These are phyloP conservation scores for Trichoderma sp. DNA, from an alignment of 2,329 filamentous ascomycete genomes.

Conservation along the genomic window DNA sequence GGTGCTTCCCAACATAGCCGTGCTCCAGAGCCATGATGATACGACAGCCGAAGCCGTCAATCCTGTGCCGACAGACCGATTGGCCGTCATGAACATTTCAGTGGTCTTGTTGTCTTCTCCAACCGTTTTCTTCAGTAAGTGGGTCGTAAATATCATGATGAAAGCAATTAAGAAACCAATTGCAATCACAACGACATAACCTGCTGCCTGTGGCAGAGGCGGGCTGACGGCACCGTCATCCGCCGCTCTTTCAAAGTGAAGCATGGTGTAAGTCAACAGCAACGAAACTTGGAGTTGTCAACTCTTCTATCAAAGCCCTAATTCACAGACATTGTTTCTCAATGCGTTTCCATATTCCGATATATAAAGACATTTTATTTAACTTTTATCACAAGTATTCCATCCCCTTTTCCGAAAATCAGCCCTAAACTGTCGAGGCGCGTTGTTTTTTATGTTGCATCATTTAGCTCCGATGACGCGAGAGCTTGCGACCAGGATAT, in stretches of 20 bases:
- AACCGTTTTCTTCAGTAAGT: slow-evolving; percentile 45
- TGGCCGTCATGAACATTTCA: slow-evolving; percentile 56
- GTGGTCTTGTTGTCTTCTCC: slow-evolving; percentile 52
- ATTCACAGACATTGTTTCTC: background rate
- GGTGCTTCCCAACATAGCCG: slow-evolving; percentile 48
- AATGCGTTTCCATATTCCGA: background rate
- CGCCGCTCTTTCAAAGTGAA: background rate
- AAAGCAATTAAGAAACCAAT: slow-evolving; percentile 36
- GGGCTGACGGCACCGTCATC: slow-evolving; percentile 24
- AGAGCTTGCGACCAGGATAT: slow-evolving; percentile 2
- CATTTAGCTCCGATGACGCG: slow-evolving; percentile 21
- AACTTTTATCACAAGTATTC: background rate
- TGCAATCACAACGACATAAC: slow-evolving; percentile 34
- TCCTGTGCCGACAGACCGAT: slow-evolving; percentile 48
- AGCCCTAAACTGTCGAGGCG: background rate
- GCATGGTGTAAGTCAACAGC: background rate
- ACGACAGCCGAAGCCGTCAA: slow-evolving; percentile 52
- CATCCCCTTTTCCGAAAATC: background rate
- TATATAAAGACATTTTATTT: background rate
- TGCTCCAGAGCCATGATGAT: slow-evolving; percentile 55
- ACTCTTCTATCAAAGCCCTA: background rate
- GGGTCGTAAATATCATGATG: slow-evolving; percentile 46
- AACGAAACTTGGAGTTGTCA: background rate
- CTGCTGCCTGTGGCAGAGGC: slow-evolving; percentile 30
- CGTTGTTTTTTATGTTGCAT: slow-evolving; percentile 3